Percentiles rank a stretch among this genome's conserved stretches.
phyloP scores from a whole-genome alignment of 2,329 filamentous ascomycete species.

The Stachybotrys echinatus region DNA sequence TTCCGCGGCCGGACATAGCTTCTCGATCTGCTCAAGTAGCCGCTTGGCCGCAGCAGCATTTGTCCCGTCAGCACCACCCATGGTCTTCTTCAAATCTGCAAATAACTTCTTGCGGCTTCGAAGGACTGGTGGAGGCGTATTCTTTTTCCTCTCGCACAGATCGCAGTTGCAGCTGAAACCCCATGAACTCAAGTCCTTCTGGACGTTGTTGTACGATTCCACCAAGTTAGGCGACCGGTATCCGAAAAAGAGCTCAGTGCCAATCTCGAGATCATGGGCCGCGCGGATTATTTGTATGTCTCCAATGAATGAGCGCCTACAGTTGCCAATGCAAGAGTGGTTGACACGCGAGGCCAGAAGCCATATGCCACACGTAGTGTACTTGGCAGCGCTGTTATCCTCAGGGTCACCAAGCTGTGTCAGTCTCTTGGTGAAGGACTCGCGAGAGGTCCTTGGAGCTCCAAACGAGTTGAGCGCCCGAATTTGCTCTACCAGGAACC shows the following conservation, averaged over 20 bases:
- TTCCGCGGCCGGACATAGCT: slow-evolving; percentile 13
- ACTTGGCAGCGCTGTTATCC: slow-evolving; percentile 1
- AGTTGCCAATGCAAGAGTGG: slow-evolving; percentile 45
- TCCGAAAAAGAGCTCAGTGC: slow-evolving; percentile 38
- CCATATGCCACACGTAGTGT: slow-evolving; percentile 42
- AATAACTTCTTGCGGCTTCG: slow-evolving; percentile 9
- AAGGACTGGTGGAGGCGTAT: slow-evolving; percentile 8
- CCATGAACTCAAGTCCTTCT: slow-evolving; percentile 27
- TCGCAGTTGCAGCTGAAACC: slow-evolving; percentile 36
- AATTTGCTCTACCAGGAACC: slow-evolving; percentile 40
- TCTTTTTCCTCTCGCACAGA: slow-evolving; percentile 25
- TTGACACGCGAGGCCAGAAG: slow-evolving; percentile 43
- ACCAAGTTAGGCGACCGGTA: slow-evolving; percentile 24
- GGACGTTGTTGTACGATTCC: slow-evolving; percentile 20
- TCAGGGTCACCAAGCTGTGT: not conserved
- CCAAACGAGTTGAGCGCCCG: slow-evolving; percentile 39
- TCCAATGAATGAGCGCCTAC: slow-evolving; percentile 43
- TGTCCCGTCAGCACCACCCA: not conserved
- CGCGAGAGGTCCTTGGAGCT: slow-evolving; percentile 15
- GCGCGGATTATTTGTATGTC: slow-evolving; percentile 49
- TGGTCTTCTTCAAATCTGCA: slow-evolving; percentile 8
- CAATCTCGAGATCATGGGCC: slow-evolving; percentile 29
- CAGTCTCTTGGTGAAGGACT: not conserved
- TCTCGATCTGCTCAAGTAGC: slow-evolving; percentile 13
- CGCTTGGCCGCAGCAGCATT: slow-evolving; percentile 3